These are phyloP conservation scores for Lecanicillium sp. DNA, from an alignment of 2,329 filamentous ascomycete species.

Conservation along the genomic window DNA sequence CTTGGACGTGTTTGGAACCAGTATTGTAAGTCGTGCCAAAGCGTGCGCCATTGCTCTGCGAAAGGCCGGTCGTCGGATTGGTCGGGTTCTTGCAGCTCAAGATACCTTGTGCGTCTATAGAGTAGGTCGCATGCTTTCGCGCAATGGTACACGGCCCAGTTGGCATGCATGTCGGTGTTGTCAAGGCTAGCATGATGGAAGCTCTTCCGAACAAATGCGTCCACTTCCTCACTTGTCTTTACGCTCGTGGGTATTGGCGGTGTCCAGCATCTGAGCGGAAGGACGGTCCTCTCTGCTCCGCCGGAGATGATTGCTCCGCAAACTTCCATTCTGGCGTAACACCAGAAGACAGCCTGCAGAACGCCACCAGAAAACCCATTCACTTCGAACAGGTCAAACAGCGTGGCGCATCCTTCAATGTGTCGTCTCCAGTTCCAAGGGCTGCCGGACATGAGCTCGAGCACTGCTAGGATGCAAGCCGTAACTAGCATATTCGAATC, in stretches of 20 bases:
- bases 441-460: conserved; percentile 41
- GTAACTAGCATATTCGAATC: conserved; percentile 38
- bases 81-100: conserved; percentile 33
- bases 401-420: conserved; percentile 46
- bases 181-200: conserved; percentile 21
- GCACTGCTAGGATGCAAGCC: conserved; percentile 36
- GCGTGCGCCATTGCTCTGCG: conserved; percentile 28
- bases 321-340: conserved; percentile 49
- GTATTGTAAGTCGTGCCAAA: conserved; percentile 39
- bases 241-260: conserved; percentile 16
- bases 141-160: conserved; percentile 45
- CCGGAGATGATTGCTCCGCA: conserved; percentile 46
- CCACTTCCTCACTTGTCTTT: conserved; percentile 15
- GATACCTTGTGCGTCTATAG: conserved; percentile 20
- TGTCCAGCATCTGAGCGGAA: conserved; percentile 42
- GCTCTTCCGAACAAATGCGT: conserved; percentile 12
- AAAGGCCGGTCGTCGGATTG: conserved; percentile 30
- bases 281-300: conserved; percentile 38
- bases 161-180: conserved; percentile 42
- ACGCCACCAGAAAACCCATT: conserved; percentile 36
- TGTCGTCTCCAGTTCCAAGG: conserved; percentile 46
- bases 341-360: conserved; percentile 49
- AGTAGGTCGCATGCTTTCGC: conserved; percentile 40
- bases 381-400: conserved; percentile 43
- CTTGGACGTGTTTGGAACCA: conserved; percentile 35